Evolutionary conservation across 768 basidiomycete genomes (phyloP), one percentile per base, ranked within the genome.

Genomic region (Aureoboletus auriporus): DNA sequence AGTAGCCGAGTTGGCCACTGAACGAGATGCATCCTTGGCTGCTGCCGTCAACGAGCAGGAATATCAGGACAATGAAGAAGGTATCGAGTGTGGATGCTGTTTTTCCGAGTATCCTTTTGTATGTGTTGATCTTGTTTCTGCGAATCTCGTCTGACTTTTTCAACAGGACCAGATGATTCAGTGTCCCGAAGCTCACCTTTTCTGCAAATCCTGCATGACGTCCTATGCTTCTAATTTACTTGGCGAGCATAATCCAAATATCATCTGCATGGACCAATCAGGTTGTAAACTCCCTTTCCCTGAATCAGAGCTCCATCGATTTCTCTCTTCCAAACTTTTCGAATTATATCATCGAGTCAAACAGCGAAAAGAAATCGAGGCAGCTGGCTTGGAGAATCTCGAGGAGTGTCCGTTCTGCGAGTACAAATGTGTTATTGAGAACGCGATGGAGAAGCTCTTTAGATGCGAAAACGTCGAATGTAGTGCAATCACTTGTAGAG

Each of bases 361-460:
- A 53, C 87, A 89, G 61, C 79, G 78, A 33, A 86, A 88, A 62
- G 89, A 92, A 55, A 80, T 95, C 29, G 82, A 86, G 48, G 79
- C 76, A 0, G 93, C 93, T 14, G 81, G 75, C 2, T 61, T 96
- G 31, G 89, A 89, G 39, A 82, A 82, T 5, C 71, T 95, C 11
- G 92, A 93, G 64, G 87, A 87, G 57, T 96, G 93, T 63, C 93
- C 93, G 5, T 89, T 85, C 55, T 96, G 93, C 68, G 89, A 92
- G 37, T 96, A 79, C 70, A 87, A 82, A 49, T 83, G 82, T 55
- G 80, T 88, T n/a, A 82, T 90, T 45, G 88, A 88, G 44, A 77
- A 83, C 46, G 65, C 64, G 33, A 70, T 78, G 42, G 86, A 89
- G 61, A 84, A 78, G 62, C 66, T 90, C 28, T 75, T 76, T 47